Conservation (phyloP, 805 yeast genomes). For the Pichia insulana region DNA sequence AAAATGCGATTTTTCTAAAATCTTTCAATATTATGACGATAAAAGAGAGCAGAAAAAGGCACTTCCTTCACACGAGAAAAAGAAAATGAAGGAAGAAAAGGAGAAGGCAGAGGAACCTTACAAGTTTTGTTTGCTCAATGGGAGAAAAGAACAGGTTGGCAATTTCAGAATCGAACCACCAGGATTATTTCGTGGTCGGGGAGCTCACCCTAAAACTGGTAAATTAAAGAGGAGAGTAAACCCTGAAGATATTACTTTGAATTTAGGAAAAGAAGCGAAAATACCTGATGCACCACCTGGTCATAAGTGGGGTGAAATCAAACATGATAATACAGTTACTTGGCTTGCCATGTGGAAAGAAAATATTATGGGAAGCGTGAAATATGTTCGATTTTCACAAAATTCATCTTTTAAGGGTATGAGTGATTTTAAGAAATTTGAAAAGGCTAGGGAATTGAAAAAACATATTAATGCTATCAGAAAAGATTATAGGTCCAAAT, state of each 20-base stretch:
- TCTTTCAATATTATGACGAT: conserved; percentile 61
- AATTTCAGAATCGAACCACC: conserved; percentile 96
- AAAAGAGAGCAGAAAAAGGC: conserved; percentile 65
- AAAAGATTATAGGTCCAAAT: conserved; percentile 57
- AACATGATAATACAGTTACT: conserved; percentile 81
- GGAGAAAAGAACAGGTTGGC: conserved; percentile 86
- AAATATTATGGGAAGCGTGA: conserved; percentile 72
- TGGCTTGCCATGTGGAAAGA: conserved; percentile 99
- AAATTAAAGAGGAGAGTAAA: conserved; percentile 74
- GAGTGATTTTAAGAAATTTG: conserved; percentile 86
- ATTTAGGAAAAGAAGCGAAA: conserved; percentile 61
- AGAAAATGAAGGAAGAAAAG: conserved; percentile 57
- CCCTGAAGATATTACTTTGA: conserved; percentile 85
- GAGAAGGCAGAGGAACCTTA: conserved; percentile 73
- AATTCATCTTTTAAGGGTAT: conserved; percentile 86
- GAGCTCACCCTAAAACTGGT: conserved; percentile 95
- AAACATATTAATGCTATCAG: conserved; percentile 65
- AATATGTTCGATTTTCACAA: conserved; percentile 88
- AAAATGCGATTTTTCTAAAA: conserved; percentile 70
- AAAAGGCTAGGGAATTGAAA: conserved; percentile 82
- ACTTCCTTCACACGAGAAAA: conserved; percentile 66
- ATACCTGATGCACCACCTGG: conserved; percentile 83
- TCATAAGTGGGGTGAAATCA: conserved; percentile 83
- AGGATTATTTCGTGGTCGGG: conserved; percentile 91
- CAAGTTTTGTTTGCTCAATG: conserved; percentile 74